Evolutionary conservation across 1,284 basidiomycete genomes (phyloP).

Genomic region (Puccinia polysora): DNA sequence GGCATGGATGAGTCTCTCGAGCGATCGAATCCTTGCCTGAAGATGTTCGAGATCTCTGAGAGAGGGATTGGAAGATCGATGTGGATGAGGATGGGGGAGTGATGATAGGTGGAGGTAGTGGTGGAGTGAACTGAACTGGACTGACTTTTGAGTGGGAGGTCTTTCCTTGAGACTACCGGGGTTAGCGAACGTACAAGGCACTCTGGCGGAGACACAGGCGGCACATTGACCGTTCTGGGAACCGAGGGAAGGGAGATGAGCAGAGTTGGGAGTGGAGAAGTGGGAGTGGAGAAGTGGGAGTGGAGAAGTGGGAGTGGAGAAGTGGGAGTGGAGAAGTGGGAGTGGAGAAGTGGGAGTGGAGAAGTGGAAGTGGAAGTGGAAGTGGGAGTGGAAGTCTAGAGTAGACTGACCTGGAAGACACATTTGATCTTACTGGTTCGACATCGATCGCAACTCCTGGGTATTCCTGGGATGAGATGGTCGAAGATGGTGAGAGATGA

Average conservation of each 20-base stretch:
- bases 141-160: slow-evolving; percentile 36
- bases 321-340: too few relatives aligned
- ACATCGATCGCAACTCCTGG: slow-evolving; percentile 37
- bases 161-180: slow-evolving; percentile 38
- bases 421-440: slow-evolving; percentile 41
- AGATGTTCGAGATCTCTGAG: slow-evolving; percentile 39
- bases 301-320: too few relatives aligned
- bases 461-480: slow-evolving; percentile 19
- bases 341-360: too few relatives aligned
- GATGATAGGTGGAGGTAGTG: too few relatives aligned
- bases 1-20: slow-evolving; percentile 32
- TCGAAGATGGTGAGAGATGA: background rate
- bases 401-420: slow-evolving; percentile 30
- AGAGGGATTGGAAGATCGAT: background rate
- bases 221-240: slow-evolving; percentile 21
- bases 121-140: background rate
- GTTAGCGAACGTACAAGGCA: slow-evolving; percentile 37
- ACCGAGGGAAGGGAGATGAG: background rate
- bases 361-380: too few relatives aligned
- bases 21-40: slow-evolving; percentile 36
- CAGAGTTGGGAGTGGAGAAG: too few relatives aligned
- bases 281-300: too few relatives aligned
- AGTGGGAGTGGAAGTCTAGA: background rate
- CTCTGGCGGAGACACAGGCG: slow-evolving; percentile 8
- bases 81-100: background rate